These are phyloP conservation scores for Daldinia decipiens DNA, from an alignment of 495 filamentous ascomycete genomes.

Conservation along the genomic window DNA sequence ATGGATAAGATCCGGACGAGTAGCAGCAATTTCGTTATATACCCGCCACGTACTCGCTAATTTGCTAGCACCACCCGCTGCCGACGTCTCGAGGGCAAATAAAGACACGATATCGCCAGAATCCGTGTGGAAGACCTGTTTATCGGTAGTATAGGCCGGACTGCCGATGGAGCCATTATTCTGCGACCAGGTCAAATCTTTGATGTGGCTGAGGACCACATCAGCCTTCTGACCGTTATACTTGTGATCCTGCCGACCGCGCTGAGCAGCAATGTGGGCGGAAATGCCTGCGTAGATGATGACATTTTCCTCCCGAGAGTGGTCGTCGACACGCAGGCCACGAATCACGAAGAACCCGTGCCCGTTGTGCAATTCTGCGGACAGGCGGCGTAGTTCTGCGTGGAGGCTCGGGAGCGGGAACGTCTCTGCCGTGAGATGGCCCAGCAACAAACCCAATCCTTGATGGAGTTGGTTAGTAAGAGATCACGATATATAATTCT, in stretches of 20 bases:
- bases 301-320: conserved; percentile 68
- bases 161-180: conserved; percentile 59
- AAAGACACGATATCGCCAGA: conserved; percentile 68
- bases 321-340: conserved; percentile 62
- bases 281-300: conserved; percentile 72
- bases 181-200: conserved; percentile 61
- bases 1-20: conserved; percentile 67
- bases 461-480: not conserved
- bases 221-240: conserved; percentile 54
- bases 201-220: conserved; percentile 67
- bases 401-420: conserved; percentile 68
- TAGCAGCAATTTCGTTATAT: conserved; percentile 72
- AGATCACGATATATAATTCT: not conserved
- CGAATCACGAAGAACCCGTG: conserved; percentile 72
- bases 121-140: conserved; percentile 75
- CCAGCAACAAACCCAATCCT: conserved; percentile 59
- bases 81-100: conserved; percentile 59
- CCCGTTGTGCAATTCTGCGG: conserved; percentile 65
- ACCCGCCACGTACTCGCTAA: conserved; percentile 68
- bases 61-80: conserved; percentile 66
- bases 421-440: conserved; percentile 61
- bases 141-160: conserved; percentile 65
- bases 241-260: conserved; percentile 65
- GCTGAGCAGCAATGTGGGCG: conserved; percentile 64
- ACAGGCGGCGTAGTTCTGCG: conserved; percentile 57